Conservation (phyloP, 352 stramenopile species). For the Pythium oligandrum region DNA sequence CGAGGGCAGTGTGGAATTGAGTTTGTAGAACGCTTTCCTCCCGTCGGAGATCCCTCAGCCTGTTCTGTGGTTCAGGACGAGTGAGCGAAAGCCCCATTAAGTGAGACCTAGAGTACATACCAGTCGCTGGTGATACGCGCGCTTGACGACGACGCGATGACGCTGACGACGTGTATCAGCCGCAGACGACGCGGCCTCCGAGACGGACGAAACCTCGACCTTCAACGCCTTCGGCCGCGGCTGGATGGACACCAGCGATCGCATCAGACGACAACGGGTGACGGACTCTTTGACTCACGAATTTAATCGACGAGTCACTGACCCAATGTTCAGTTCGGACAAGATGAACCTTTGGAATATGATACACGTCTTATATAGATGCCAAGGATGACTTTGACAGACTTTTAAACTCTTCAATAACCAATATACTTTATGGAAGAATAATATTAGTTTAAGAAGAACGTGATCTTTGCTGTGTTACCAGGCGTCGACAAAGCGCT, state of each 20-base stretch:
- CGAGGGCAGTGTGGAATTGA: constrained; percentile 20
- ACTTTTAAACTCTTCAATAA: too few relatives aligned
- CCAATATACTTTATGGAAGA: too few relatives aligned
- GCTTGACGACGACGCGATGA: constrained; percentile 30
- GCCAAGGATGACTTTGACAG: too few relatives aligned
- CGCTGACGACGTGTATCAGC: constrained; percentile 4
- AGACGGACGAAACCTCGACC: not conserved
- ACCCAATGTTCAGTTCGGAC: too few relatives aligned
- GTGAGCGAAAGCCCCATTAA: not conserved
- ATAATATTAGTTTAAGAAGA: too few relatives aligned
- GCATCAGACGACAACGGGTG: constrained; percentile 4
- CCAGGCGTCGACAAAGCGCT: too few relatives aligned
- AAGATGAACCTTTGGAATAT: too few relatives aligned
- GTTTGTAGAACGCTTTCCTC: constrained; percentile 22
- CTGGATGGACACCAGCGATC: constrained; percentile 18
- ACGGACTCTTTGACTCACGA: too few relatives aligned
- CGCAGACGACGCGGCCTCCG: not conserved
- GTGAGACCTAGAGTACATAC: constrained; percentile 4
- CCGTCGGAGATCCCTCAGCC: constrained; percentile 24
- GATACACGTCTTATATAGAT: too few relatives aligned
- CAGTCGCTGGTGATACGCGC: constrained; percentile 29
- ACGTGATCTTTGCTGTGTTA: too few relatives aligned
- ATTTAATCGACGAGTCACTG: too few relatives aligned
- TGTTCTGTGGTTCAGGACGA: constrained; percentile 15
- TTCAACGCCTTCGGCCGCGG: constrained; percentile 8